Conservation (phyloP, 768 basidiomycete species). For the Suillus plorans region DNA sequence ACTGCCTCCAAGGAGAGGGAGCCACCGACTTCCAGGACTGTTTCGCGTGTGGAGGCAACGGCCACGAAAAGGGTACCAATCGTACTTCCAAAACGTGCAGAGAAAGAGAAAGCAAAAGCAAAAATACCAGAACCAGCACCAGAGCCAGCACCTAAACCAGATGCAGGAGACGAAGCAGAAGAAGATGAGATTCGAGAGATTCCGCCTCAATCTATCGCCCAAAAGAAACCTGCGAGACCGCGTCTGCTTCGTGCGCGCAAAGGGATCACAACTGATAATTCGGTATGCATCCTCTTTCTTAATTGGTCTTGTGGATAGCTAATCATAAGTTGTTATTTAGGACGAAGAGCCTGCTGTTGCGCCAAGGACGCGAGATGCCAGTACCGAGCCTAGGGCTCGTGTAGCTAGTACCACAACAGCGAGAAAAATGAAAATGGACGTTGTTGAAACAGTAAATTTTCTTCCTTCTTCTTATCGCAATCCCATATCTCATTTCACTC, state of each 20-base stretch:
- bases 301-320: not conserved
- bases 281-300: not conserved
- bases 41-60: not conserved
- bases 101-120: constrained; percentile 9
- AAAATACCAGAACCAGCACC: not conserved
- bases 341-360: constrained; percentile 10
- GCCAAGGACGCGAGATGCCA: not conserved
- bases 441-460: not conserved
- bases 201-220: not conserved
- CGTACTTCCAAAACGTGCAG: not conserved
- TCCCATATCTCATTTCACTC: not conserved
- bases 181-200: not conserved
- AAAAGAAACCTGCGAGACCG: not conserved
- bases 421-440: not conserved
- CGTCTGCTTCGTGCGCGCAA: not conserved
- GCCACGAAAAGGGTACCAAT: constrained; percentile 7
- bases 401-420: not conserved
- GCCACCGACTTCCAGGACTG: not conserved
- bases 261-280: not conserved
- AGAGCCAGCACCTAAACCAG: constrained; percentile 1
- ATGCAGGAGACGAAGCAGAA: not conserved
- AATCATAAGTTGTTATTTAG: not conserved
- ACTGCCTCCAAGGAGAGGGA: not conserved
- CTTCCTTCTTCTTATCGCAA: too few relatives aligned
- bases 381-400: constrained; percentile 1